These are phyloP conservation scores for Russula earlei DNA, from an alignment of 768 basidiomycete genomes.

Conservation along the genomic window DNA sequence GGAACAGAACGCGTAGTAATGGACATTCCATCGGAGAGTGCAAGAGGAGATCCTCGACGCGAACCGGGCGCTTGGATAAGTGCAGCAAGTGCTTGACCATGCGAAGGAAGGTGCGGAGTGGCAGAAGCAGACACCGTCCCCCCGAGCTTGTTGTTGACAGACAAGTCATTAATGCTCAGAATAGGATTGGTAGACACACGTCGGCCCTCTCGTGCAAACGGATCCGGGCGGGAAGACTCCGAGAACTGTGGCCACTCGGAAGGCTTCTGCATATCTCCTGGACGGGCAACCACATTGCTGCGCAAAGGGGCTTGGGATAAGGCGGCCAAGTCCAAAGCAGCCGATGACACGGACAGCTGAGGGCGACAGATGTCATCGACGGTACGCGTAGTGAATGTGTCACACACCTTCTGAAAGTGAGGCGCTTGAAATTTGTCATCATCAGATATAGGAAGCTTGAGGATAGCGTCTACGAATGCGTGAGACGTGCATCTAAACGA, in stretches of 20 bases:
- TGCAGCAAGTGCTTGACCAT: conserved; percentile 41
- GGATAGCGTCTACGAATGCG: conserved; percentile 62
- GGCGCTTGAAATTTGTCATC: conserved; percentile 73
- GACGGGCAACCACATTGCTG: conserved; percentile 44
- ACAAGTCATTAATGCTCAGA: conserved; percentile 45
- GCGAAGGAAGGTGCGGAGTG: conserved; percentile 56
- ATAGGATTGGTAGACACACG: conserved; percentile 70
- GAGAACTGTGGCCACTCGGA: conserved; percentile 95
- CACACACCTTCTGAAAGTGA: conserved; percentile 54
- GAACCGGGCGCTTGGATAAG: conserved; percentile 39
- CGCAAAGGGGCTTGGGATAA: conserved; percentile 74
- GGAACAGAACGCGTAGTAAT: conserved; percentile 68
- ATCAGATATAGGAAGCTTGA: conserved; percentile 77
- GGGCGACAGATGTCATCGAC: not conserved
- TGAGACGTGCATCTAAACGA: conserved; percentile 2
- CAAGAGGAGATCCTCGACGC: conserved; percentile 67
- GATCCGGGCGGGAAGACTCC: conserved; percentile 54
- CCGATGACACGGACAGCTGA: conserved; percentile 79
- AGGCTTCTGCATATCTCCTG: conserved; percentile 53
- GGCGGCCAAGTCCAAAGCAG: conserved; percentile 87
- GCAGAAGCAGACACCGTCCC: conserved; percentile 47
- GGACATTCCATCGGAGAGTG: conserved; percentile 49
- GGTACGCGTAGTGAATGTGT: not conserved
- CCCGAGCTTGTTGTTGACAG: conserved; percentile 32
- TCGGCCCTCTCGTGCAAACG: conserved; percentile 47